phyloP scores from a whole-genome alignment of 2,329 filamentous ascomycete genomes.

The Gnomoniopsis smithogilvyi region DNA sequence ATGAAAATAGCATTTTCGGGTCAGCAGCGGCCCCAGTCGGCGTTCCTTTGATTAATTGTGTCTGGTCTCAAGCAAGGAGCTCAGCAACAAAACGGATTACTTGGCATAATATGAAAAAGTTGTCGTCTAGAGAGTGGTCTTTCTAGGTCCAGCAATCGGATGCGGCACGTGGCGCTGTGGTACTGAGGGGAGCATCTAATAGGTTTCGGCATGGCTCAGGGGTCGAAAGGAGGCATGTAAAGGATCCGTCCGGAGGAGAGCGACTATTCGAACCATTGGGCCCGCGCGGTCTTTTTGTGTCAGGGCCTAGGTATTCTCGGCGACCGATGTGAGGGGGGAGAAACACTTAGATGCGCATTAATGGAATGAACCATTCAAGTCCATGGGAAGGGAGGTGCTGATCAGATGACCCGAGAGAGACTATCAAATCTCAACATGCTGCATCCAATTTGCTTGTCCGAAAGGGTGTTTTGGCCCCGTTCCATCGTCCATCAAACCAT shows the following conservation, averaged over 20 bases:
- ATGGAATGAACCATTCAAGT: constrained; percentile 7
- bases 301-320: constrained; percentile 1
- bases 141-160: constrained; percentile 6
- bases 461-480: constrained; percentile 17
- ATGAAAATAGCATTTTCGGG: background rate
- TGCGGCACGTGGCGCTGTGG: constrained; percentile 15
- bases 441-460: constrained; percentile 13
- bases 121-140: background rate
- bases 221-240: constrained; percentile 14
- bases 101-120: background rate
- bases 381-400: constrained; percentile 3
- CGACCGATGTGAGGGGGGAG: constrained; percentile 3
- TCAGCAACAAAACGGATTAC: background rate
- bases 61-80: background rate
- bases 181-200: constrained; percentile 10
- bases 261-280: background rate
- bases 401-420: constrained; percentile 18
- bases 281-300: background rate
- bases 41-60: constrained; percentile 1
- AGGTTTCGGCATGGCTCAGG: constrained; percentile 20
- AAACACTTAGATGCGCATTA: constrained; percentile 3
- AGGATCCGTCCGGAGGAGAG: background rate
- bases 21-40: background rate
- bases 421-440: constrained; percentile 11
- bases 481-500: constrained; percentile 15